Percentiles rank a stretch among this genome's conserved stretches.
Conservation (phyloP, 2,329 filamentous ascomycete genomes). For the Alternaria metachromatica region DNA sequence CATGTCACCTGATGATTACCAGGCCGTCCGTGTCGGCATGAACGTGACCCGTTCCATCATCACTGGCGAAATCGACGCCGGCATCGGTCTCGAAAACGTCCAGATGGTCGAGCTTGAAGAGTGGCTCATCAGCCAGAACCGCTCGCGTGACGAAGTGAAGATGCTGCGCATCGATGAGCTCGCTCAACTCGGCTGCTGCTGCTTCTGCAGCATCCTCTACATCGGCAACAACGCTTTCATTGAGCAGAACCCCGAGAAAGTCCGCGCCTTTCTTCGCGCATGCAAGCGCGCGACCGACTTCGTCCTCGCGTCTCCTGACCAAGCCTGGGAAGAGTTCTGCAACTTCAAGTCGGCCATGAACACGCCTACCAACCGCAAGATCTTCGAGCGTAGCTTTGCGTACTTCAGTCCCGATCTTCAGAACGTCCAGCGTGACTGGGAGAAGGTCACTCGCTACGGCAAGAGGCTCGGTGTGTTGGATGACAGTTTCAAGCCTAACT, state of each 20-base stretch:
- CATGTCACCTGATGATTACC: constrained; percentile 76
- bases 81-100: constrained; percentile 79
- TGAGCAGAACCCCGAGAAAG: constrained; percentile 68
- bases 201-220: constrained; percentile 83
- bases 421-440: constrained; percentile 78
- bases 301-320: constrained; percentile 67
- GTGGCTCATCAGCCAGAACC: constrained; percentile 70
- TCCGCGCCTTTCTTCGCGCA: constrained; percentile 71
- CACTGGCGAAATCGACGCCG: constrained; percentile 74
- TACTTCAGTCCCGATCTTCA: constrained; percentile 78
- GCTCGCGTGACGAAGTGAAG: constrained; percentile 71
- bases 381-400: constrained; percentile 79
- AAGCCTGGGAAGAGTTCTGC: constrained; percentile 72
- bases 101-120: constrained; percentile 84
- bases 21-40: constrained; percentile 79
- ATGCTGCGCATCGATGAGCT: constrained; percentile 85
- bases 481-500: constrained; percentile 71
- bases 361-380: constrained; percentile 73
- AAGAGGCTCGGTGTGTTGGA: constrained; percentile 73
- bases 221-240: constrained; percentile 78
- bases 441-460: constrained; percentile 78
- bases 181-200: constrained; percentile 80
- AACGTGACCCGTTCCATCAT: constrained; percentile 81
- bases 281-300: constrained; percentile 78
- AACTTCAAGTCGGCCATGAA: constrained; percentile 76